Evolutionary conservation across 2,329 filamentous ascomycete species (phyloP).

Genomic region (Geosmithia flava): DNA sequence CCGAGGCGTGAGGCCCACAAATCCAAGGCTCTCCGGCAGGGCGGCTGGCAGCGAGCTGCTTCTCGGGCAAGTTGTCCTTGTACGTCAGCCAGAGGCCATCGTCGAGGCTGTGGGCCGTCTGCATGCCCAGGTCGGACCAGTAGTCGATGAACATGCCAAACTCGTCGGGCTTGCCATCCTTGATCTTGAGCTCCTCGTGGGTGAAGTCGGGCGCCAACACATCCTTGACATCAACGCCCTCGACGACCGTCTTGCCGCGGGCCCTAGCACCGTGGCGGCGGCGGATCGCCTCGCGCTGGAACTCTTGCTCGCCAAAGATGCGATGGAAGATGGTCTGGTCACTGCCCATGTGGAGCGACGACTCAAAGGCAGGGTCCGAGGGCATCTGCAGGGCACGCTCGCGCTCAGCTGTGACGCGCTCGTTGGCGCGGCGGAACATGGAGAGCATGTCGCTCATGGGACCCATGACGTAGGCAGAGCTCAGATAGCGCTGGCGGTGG

Average conservation of each 20-base stretch:
- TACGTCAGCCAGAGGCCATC: constrained; percentile 9
- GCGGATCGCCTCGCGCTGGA: constrained; percentile 15
- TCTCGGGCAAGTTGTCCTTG: constrained; percentile 19
- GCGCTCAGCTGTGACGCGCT: not conserved
- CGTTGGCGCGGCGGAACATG: constrained; percentile 8
- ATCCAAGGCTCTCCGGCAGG: constrained; percentile 5
- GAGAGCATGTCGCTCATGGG: constrained; percentile 9
- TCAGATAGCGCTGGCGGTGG: constrained; percentile 13
- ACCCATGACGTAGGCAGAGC: constrained; percentile 13
- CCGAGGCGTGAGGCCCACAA: constrained; percentile 1
- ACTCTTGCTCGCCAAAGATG: constrained; percentile 16
- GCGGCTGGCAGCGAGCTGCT: constrained; percentile 5
- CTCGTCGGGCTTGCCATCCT: constrained; percentile 10
- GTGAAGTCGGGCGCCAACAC: constrained; percentile 10
- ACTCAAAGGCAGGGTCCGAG: not conserved
- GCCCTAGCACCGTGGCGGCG: constrained; percentile 9
- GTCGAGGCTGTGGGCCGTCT: constrained; percentile 8
- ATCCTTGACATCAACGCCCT: constrained; percentile 7
- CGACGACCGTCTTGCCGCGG: constrained; percentile 5
- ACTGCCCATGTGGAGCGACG: constrained; percentile 6
- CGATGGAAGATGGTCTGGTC: constrained; percentile 16
- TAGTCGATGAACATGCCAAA: constrained; percentile 15
- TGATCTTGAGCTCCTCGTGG: constrained; percentile 5
- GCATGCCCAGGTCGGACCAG: constrained; percentile 12
- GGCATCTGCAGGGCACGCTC: not conserved